phyloP scores from a whole-genome alignment of 768 basidiomycete genomes.

The Suillus discolor region DNA sequence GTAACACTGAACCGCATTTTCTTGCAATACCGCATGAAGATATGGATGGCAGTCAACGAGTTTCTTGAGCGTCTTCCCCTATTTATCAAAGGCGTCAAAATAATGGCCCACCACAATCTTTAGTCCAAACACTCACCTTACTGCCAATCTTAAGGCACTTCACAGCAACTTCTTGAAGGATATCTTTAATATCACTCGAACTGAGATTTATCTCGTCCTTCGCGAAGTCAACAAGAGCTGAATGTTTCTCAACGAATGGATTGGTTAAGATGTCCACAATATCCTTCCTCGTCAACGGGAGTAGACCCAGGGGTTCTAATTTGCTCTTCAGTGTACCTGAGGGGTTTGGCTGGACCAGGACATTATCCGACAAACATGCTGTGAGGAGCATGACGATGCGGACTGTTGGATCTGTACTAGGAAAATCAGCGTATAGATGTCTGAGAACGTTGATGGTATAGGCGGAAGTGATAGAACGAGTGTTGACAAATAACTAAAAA shows the following conservation, averaged over 20 bases:
- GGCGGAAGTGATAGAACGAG: conserved; percentile 60
- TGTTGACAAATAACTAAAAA: conserved; percentile 65
- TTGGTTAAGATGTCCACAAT: conserved; percentile 63
- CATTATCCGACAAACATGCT: conserved; percentile 49
- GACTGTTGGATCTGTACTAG: conserved; percentile 57
- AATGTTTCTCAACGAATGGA: conserved; percentile 67
- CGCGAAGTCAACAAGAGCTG: conserved; percentile 53
- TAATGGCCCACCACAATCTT: too few species aligned
- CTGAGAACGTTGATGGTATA: conserved; percentile 56
- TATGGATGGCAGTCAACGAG: conserved; percentile 47
- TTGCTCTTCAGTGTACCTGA: conserved; percentile 40
- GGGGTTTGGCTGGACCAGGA: conserved; percentile 29
- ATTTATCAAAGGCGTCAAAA: conserved; percentile 1
- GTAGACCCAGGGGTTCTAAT: conserved; percentile 56
- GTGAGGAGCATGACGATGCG: conserved; percentile 76
- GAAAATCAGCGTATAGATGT: conserved; percentile 68
- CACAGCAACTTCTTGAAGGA: conserved; percentile 62
- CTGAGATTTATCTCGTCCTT: conserved; percentile 45
- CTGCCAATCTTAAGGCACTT: conserved; percentile 64
- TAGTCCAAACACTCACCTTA: conserved; percentile 32
- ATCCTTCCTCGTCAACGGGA: conserved; percentile 60
- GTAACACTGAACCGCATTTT: conserved; percentile 52
- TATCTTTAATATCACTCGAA: conserved; percentile 40
- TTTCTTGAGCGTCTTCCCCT: conserved; percentile 69
- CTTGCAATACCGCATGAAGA: conserved; percentile 46